Evolutionary conservation across 73 alveolate species (phyloP), one percentile per base, ranked within the genome.

Genomic region (Paramecium octaurelia): DNA sequence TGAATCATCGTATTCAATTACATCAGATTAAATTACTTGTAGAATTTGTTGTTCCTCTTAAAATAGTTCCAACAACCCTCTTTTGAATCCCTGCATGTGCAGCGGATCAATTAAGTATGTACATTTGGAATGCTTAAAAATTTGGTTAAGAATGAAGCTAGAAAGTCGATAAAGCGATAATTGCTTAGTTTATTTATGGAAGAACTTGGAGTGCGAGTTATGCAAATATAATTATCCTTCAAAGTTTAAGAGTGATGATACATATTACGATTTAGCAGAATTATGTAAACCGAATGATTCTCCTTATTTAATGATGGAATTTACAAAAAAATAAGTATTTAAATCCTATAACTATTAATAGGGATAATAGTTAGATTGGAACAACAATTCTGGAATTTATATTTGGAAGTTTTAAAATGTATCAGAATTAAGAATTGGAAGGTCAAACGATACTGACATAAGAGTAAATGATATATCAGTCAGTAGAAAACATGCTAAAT

Each of bases 81-180:
- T 94, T 12, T 64, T 94, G 8, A 94, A 86, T 57, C 97, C 97
- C 16, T 94, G 97, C 42, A 86, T 77, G 29, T 94, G 97, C 68
- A 88, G 96, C 7, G 97, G 97, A 64, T 77, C 96, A 11, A 88
- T 94, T 92, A 94, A 93, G 88, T 88, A 64, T 76, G 85, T 94
- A 3, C 97, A 94, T 93, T 58, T 94, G 8, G 92, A 85, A 38
- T 94, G 97, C 42, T 44, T 94, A 8, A 59, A 93, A 44, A 86
- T 38, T 20, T 94, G 97, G 97, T 93, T 94, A 4, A 95, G 93
- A 71, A 88, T 92, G 50, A 94, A 94, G 59, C 75, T 92, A 68
- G 93, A 92, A 20, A 87, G 40, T 84, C 75, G 92, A 69, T 92
- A 94, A 71, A 92, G 93, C n/a, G 69, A 94, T 21, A 31, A 44